Evolutionary conservation across 441 rosid species (phyloP), one percentile per base, ranked within the genome.

Genomic region (Flueggea neowawraea): DNA sequence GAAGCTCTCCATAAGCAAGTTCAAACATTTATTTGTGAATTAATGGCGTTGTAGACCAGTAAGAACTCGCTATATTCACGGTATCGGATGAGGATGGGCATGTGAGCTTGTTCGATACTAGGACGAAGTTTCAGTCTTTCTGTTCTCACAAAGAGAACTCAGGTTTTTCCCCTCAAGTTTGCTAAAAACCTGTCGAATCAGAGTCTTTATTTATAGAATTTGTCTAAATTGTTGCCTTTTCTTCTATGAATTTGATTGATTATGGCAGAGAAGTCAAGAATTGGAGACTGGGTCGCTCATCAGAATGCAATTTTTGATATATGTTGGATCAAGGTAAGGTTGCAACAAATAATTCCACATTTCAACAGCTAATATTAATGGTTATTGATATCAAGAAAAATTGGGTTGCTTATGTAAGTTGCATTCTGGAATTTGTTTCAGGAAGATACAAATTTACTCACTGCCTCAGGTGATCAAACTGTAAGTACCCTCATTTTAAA

Each of bases 401-500:
- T 22, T 22, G 28, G 1, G 28, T 22, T 22, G 28, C 28, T 22
- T 22, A 22, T 22, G 28, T 22, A 36, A 53, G 36, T 31, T 70
- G 31, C 57, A 8, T 33, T 13, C 2, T 45, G 15, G 22, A 69
- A 39, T 67, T 58, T 77, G 4, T 73, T 73, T 74, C 88, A 90
- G 92, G 90, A 73, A 52, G 96, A 89, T 78, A 63, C 66, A 51
- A 70, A 65, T 62, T 69, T 94, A 65, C 77, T 91, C 64, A 94
- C 99, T 64, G 96, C 99, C 68, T 94, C 96, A 52, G 97, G 95
- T n/a, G 99, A 94, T 78, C 96, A 94, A 84, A 89, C 88, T 60
- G 97, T 94, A 74, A 91, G 99, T 84, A 15, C 14, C 3, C 13
- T 16, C 14, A 31, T 28, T 4, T 56, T 56, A 22, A 22, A 22